phyloP scores from a whole-genome alignment of 768 basidiomycete species.

The Tulasnella sp. region DNA sequence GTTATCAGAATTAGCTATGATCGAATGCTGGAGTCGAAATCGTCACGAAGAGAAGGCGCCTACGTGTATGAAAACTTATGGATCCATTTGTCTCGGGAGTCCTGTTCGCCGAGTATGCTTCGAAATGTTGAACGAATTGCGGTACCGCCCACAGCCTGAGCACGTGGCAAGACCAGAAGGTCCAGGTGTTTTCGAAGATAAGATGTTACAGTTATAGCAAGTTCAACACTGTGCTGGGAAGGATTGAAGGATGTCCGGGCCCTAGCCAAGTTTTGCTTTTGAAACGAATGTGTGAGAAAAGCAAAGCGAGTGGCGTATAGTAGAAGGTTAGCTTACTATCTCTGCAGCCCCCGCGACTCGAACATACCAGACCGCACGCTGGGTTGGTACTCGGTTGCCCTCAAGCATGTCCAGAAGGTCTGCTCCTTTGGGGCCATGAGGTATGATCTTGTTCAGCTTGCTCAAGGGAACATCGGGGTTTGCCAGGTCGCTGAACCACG shows the following conservation, averaged over 20 bases:
- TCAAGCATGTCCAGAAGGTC: slow-evolving; percentile 79
- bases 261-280: slow-evolving; percentile 60
- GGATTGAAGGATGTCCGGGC: slow-evolving; percentile 80
- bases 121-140: slow-evolving; percentile 85
- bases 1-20: slow-evolving; percentile 1
- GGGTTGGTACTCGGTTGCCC: slow-evolving; percentile 68
- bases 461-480: slow-evolving; percentile 74
- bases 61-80: slow-evolving; percentile 77
- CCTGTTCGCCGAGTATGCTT: slow-evolving; percentile 67
- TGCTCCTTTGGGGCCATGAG: slow-evolving; percentile 80
- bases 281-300: background rate
- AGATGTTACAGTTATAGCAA: slow-evolving; percentile 75
- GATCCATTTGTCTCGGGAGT: slow-evolving; percentile 70
- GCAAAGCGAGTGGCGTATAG: background rate
- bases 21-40: background rate
- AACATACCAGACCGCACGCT: slow-evolving; percentile 83
- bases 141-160: slow-evolving; percentile 61
- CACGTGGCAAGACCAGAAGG: slow-evolving; percentile 75
- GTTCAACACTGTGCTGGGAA: slow-evolving; percentile 77
- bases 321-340: slow-evolving; percentile 49
- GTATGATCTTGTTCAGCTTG: slow-evolving; percentile 76
- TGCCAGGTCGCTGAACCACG: slow-evolving; percentile 81
- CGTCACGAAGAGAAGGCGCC: slow-evolving; percentile 20
- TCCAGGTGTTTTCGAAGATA: slow-evolving; percentile 79
- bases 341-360: slow-evolving; percentile 85